Conservation (phyloP, 179 eudicot species). For the Drosera spatulata region DNA sequence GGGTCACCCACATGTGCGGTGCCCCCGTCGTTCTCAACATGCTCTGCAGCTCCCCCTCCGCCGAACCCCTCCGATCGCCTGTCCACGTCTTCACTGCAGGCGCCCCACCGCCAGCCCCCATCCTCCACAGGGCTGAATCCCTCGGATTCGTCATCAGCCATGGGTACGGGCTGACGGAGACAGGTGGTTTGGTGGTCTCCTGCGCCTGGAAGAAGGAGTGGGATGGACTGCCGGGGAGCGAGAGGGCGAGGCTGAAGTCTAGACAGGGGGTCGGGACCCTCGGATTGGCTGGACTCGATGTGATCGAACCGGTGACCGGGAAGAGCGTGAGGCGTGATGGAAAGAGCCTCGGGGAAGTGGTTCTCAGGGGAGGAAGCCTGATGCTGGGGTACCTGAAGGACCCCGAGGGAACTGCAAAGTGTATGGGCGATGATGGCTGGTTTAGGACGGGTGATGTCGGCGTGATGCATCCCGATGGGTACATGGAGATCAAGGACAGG, state of each 20-base stretch:
- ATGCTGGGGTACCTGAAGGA: constrained; percentile 67
- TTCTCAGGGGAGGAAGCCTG: constrained; percentile 32
- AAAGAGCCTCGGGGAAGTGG: constrained; percentile 41
- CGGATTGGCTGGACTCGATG: constrained; percentile 26
- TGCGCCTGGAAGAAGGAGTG: constrained; percentile 62
- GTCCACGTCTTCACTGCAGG: constrained; percentile 58
- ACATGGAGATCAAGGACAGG: constrained; percentile 55
- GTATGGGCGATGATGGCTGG: constrained; percentile 50
- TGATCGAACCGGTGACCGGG: constrained; percentile 31
- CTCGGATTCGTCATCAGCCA: constrained; percentile 58
- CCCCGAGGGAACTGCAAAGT: constrained; percentile 23
- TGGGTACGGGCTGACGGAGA: constrained; percentile 69
- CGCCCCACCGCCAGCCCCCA: constrained; percentile 63
- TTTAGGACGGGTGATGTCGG: constrained; percentile 59
- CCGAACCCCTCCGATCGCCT: constrained; percentile 19
- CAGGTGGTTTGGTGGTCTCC: constrained; percentile 44
- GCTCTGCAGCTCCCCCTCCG: constrained; percentile 28
- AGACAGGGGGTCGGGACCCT: constrained; percentile 55
- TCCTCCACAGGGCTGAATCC: constrained; percentile 36
- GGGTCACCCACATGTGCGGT: constrained; percentile 73
- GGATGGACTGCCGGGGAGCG: constrained; percentile 40
- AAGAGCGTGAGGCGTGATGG: constrained; percentile 42
- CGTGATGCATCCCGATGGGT: constrained; percentile 57
- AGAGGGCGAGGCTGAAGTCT: constrained; percentile 45
- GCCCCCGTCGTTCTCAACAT: constrained; percentile 77